These are phyloP conservation scores for Claviceps sorghi DNA, from an alignment of 2,329 filamentous ascomycete species.

Conservation along the genomic window DNA sequence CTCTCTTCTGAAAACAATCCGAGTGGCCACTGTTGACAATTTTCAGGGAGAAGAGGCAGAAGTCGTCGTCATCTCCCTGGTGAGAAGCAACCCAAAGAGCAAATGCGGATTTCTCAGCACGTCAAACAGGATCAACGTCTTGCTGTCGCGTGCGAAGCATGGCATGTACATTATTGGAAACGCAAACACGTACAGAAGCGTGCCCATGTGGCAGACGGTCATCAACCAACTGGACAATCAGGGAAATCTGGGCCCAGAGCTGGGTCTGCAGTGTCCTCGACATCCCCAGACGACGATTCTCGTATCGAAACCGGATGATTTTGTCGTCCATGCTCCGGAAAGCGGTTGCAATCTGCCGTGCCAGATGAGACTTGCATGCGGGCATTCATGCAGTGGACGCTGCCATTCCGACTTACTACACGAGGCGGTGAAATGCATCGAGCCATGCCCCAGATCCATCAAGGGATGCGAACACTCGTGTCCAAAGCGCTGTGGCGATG, in stretches of 20 bases:
- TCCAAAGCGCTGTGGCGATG: neutral
- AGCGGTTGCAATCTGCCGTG: conserved; percentile 45
- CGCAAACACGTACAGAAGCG: conserved; percentile 35
- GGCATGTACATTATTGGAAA: conserved; percentile 62
- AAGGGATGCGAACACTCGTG: conserved; percentile 23
- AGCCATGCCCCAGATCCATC: conserved; percentile 27
- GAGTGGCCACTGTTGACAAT: conserved; percentile 56
- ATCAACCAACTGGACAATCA: conserved; percentile 32
- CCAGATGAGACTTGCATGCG: conserved; percentile 30
- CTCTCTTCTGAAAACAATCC: conserved; percentile 31
- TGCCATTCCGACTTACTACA: conserved; percentile 36
- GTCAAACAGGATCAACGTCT: conserved; percentile 53
- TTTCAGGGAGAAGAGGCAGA: conserved; percentile 68
- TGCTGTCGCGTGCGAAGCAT: conserved; percentile 51
- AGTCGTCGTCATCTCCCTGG: conserved; percentile 54
- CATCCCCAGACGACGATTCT: conserved; percentile 38
- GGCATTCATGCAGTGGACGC: conserved; percentile 29
- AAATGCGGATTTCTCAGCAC: conserved; percentile 52
- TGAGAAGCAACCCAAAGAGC: conserved; percentile 47
- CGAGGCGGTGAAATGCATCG: conserved; percentile 28
- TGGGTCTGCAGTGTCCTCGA: conserved; percentile 46
- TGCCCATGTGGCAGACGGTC: conserved; percentile 51
- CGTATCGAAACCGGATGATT: conserved; percentile 42
- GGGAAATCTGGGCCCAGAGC: conserved; percentile 30
- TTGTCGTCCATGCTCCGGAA: conserved; percentile 41